These are phyloP conservation scores for Mallotus repandus DNA, from an alignment of 441 rosid species.

Conservation along the genomic window DNA sequence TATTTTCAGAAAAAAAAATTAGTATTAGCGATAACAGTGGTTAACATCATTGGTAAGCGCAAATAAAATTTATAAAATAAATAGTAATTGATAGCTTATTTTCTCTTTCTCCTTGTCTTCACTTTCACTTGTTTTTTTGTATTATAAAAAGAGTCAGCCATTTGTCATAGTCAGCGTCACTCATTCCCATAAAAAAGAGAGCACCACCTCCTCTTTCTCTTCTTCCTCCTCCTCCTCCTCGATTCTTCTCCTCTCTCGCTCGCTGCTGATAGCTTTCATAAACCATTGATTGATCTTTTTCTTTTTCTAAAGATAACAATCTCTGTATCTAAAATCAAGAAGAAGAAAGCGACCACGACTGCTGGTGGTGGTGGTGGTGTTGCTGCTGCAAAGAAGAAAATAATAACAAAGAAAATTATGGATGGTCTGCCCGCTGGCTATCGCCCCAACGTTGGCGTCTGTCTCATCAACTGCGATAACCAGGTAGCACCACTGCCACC, in stretches of 20 bases:
- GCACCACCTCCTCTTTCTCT: not conserved
- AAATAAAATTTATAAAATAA: too few relatives aligned
- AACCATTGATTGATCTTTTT: too few relatives aligned
- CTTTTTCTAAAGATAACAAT: too few relatives aligned
- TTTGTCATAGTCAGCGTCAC: slow-evolving; percentile 57
- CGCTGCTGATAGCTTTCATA: too few relatives aligned
- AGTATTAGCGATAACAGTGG: too few relatives aligned
- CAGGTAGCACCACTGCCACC: slow-evolving; percentile 39
- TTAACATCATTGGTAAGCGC: too few relatives aligned
- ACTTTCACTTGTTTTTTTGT: not conserved
- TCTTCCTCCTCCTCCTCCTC: not conserved
- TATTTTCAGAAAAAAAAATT: too few relatives aligned
- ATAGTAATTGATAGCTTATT: too few relatives aligned
- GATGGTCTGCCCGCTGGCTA: slow-evolving; percentile 91
- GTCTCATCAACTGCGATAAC: slow-evolving; percentile 84
- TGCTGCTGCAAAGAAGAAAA: not conserved
- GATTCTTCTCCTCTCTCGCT: too few relatives aligned
- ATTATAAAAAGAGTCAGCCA: slow-evolving; percentile 26
- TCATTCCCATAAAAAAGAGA: slow-evolving; percentile 30
- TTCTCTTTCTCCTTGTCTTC: not conserved
- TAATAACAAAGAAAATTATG: slow-evolving; percentile 30
- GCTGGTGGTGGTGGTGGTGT: too few relatives aligned
- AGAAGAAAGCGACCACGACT: too few relatives aligned
- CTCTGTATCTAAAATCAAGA: too few relatives aligned
- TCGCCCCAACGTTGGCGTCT: slow-evolving; percentile 97